Conservation (phyloP, 1,139 yeast genomes). For the Pichia sp. region DNA sequence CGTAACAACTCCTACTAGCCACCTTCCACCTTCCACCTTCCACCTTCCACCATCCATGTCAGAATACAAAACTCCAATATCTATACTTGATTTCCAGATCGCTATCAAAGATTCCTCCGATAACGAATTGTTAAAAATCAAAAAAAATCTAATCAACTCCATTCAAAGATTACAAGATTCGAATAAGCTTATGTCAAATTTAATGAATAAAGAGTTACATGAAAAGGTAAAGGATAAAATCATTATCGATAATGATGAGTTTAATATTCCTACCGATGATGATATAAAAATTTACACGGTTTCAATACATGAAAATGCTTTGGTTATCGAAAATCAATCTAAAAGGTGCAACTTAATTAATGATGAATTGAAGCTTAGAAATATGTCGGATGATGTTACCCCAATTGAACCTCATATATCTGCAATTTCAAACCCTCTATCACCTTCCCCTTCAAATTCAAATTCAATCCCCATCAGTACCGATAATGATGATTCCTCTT, state of each 20-base stretch:
- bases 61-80: conserved; percentile 29
- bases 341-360: conserved; percentile 31
- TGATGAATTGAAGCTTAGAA: conserved; percentile 25
- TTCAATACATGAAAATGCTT: conserved; percentile 15
- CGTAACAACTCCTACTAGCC: not conserved
- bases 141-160: conserved; percentile 29
- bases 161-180: conserved; percentile 32
- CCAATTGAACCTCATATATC: not conserved
- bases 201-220: conserved; percentile 23
- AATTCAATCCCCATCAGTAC: conserved; percentile 5
- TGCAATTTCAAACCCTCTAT: no score
- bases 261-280: conserved; percentile 8
- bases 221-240: conserved; percentile 14
- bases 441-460: no score
- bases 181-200: conserved; percentile 29
- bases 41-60: conserved; percentile 17
- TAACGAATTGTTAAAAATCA: conserved; percentile 27
- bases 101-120: conserved; percentile 32
- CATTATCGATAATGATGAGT: conserved; percentile 15
- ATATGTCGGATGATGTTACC: not conserved
- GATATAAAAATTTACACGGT: conserved; percentile 17
- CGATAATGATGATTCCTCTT: conserved; percentile 18
- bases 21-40: not conserved
- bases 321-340: conserved; percentile 30
- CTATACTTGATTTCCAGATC: conserved; percentile 32